These are phyloP conservation scores for Cryptococcus amylolentus DNA, from an alignment of 1,284 basidiomycete species.

Conservation along the genomic window DNA sequence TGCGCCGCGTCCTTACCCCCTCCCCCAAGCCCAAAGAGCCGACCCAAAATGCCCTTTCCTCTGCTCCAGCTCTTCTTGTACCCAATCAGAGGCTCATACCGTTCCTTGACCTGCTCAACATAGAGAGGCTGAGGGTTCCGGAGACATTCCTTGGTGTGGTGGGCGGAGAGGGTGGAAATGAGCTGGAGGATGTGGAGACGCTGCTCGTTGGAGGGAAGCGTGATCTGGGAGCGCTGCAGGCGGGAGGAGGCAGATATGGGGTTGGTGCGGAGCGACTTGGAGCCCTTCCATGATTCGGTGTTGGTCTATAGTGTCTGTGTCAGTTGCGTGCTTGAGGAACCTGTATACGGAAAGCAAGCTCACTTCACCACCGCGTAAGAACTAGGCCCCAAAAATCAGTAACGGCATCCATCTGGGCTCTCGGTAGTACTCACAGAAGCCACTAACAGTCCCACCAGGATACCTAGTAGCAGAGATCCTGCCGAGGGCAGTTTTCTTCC, in stretches of 20 bases:
- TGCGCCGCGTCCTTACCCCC: slow-evolving; percentile 32
- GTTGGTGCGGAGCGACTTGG: slow-evolving; percentile 25
- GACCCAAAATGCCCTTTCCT: slow-evolving; percentile 61
- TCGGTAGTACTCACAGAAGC: slow-evolving; percentile 40
- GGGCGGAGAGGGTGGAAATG: slow-evolving; percentile 75
- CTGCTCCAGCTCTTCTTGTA: slow-evolving; percentile 60
- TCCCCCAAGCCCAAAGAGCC: slow-evolving; percentile 33
- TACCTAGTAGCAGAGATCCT: slow-evolving; percentile 47
- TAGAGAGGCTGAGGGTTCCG: slow-evolving; percentile 77
- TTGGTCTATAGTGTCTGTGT: slow-evolving; percentile 12
- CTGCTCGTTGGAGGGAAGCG: slow-evolving; percentile 67
- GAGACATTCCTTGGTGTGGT: slow-evolving; percentile 88
- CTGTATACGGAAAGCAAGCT: slow-evolving; percentile 1
- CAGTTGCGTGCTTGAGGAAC: neutral
- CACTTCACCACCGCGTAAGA: slow-evolving; percentile 28
- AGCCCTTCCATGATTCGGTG: slow-evolving; percentile 28
- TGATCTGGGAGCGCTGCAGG: slow-evolving; percentile 36
- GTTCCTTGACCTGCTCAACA: slow-evolving; percentile 72
- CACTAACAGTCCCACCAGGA: slow-evolving; percentile 49
- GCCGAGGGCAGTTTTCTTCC: slow-evolving; percentile 44
- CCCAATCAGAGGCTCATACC: slow-evolving; percentile 77
- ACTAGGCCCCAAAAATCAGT: slow-evolving; percentile 8
- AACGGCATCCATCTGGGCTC: neutral
- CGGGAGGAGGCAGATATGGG: slow-evolving; percentile 27
- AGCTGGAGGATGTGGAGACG: slow-evolving; percentile 78